These are phyloP conservation scores for Coemansia sp. DNA, from an alignment of 192 early-diverging fungal species.

Conservation along the genomic window DNA sequence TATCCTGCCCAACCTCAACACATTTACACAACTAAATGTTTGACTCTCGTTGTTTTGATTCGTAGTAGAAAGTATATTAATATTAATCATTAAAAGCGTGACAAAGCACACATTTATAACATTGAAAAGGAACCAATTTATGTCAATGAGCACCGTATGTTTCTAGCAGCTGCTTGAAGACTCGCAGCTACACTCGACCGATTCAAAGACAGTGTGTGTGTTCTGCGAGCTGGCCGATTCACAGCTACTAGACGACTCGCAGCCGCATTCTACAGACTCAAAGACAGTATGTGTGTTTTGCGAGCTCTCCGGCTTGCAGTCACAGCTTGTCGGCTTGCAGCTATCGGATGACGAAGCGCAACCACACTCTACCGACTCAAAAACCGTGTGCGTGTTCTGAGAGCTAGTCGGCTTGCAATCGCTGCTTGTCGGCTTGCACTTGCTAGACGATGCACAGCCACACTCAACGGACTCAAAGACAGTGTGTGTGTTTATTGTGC, in stretches of 20 bases:
- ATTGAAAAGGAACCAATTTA: neutral
- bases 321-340: neutral
- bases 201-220: slow-evolving; percentile 13
- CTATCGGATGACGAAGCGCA: neutral
- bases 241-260: neutral
- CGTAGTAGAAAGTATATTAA: too few species aligned
- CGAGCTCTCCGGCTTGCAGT: neutral
- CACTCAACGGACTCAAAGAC: neutral
- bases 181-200: slow-evolving; percentile 13
- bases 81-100: neutral
- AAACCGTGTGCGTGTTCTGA: neutral
- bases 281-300: neutral
- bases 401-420: neutral
- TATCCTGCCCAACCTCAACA: too few species aligned
- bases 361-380: slow-evolving; percentile 4
- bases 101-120: neutral
- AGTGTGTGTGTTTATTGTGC: neutral
- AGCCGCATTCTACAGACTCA: slow-evolving; percentile 6
- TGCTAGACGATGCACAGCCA: neutral
- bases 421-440: neutral
- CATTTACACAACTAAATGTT: too few species aligned
- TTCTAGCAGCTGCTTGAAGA: neutral
- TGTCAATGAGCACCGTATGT: neutral
- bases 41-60: too few species aligned
- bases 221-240: neutral